phyloP scores from a whole-genome alignment of 176 grass and related monocot species.

The Oryza longistaminata region DNA sequence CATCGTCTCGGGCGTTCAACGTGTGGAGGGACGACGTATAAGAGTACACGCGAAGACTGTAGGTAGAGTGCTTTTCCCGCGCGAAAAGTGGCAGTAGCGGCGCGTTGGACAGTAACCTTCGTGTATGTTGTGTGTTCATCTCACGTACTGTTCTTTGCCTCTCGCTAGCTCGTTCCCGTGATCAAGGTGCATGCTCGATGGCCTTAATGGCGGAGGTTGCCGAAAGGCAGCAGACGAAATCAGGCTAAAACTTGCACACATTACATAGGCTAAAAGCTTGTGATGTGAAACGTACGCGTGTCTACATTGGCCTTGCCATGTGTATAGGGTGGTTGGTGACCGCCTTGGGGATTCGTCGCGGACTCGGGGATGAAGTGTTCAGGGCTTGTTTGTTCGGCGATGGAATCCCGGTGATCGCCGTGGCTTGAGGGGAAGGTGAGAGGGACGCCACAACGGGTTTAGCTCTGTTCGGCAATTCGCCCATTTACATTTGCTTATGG shows the following conservation, averaged over 20 bases:
- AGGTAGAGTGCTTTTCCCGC: conserved; percentile 38
- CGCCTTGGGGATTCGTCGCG: not conserved
- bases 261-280: not conserved
- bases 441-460: not conserved
- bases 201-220: conserved; percentile 61
- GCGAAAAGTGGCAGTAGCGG: conserved; percentile 22
- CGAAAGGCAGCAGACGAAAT: conserved; percentile 18
- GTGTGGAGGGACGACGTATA: conserved; percentile 28
- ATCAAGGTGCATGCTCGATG: conserved; percentile 24
- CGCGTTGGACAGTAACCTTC: conserved; percentile 48
- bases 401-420: not conserved
- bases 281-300: not conserved
- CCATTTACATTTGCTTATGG: not conserved
- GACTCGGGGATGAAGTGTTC: not conserved
- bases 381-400: not conserved
- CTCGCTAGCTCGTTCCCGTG: conserved; percentile 41
- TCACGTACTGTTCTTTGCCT: not conserved
- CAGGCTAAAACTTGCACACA: not conserved
- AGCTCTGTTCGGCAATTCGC: not conserved
- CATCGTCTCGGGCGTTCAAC: conserved; percentile 3
- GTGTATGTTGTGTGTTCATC: conserved; percentile 26
- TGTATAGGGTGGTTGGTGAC: not conserved
- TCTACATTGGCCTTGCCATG: not conserved
- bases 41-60: conserved; percentile 46
- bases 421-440: not conserved